Evolutionary conservation across 768 basidiomycete genomes (phyloP), one percentile per base, ranked within the genome.

Genomic region (Pleurotus tuber-regium): DNA sequence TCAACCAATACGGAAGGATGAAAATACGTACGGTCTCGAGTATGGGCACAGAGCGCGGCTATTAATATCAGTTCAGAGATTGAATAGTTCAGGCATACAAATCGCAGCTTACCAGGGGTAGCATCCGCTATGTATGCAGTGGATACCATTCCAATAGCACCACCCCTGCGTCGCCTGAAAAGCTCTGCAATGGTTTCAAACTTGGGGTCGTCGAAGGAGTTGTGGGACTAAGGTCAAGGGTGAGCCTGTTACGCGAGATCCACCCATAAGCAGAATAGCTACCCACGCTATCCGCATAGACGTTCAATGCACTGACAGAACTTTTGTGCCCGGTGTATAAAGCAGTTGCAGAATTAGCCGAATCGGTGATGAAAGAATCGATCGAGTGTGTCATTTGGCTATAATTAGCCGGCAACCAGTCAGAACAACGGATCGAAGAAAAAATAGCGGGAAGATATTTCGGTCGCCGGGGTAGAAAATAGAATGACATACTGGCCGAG

Each of bases 301-400:
- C 74, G 33, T 69, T 71, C 35, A 74, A 55, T 7, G 72, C 69
- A 41, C 70, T 71, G 38, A 74, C 74, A 5, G 67, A 64, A 5
- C 69, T 68, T 58, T 76, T 76, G 58, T 76, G 74, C 14, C 74
- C 74, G 0, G 71, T 72, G 53, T 73, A 76, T 19, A 76, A 62
- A 18, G 74, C 72, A 26, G 73, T 74, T 2, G 74, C 74, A 11
- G 73, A 74, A 61, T 76, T 76, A 2, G 74, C 74, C 4, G 74
- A 76, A 59, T 76, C 74, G 43, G 74, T 76, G 55, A 76, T 76
- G 56, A 74, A 72, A 1, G 74, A 74, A 52, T 76, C 74, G 16
- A 76, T 65, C 1, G 73, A 74, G 54, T 76, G 74, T 4, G 73
- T 74, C 74, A 76, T 76, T 66, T 76, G 74, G 43, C 73, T 73